Conservation (phyloP, 768 basidiomycete species). For the Galerina sulciceps region DNA sequence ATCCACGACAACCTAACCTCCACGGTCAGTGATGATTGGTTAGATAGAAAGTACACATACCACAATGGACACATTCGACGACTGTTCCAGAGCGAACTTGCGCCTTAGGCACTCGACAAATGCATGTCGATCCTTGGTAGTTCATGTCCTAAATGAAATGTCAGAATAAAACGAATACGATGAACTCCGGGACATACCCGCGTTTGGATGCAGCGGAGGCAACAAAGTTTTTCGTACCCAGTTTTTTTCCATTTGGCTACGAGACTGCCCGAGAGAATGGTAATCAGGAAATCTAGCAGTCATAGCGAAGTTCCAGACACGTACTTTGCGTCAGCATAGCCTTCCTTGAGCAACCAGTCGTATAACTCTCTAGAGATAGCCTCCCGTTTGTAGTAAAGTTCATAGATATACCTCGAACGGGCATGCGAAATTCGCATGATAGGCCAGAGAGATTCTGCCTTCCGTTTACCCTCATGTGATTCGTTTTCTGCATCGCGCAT, state of each 20-base stretch:
- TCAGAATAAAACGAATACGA: conserved; percentile 2
- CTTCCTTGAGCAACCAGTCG: conserved; percentile 97
- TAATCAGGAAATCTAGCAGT: too few relatives aligned
- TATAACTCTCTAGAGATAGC: conserved; percentile 92
- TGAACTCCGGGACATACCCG: conserved; percentile 48
- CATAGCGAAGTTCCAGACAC: background rate
- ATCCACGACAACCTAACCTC: conserved; percentile 80
- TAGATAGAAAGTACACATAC: conserved; percentile 51
- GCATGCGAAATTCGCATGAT: conserved; percentile 99
- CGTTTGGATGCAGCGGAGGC: conserved; percentile 95
- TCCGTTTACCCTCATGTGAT: conserved; percentile 97
- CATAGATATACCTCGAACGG: conserved; percentile 95
- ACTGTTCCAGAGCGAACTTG: conserved; percentile 88
- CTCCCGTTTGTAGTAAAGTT: conserved; percentile 98
- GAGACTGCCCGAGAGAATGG: conserved; percentile 51
- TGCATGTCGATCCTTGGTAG: conserved; percentile 97
- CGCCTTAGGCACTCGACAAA: conserved; percentile 96
- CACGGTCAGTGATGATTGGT: conserved; percentile 8
- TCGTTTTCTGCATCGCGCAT: conserved; percentile 99
- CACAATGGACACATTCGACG: conserved; percentile 97
- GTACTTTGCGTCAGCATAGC: conserved; percentile 95
- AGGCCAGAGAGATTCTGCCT: conserved; percentile 91
- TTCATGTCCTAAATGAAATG: conserved; percentile 84
- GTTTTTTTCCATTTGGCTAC: conserved; percentile 99
- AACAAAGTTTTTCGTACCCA: conserved; percentile 98